Base-by-base conservation (phyloP, 148 eudicot species). In the Persicaria maculosa region DNA sequence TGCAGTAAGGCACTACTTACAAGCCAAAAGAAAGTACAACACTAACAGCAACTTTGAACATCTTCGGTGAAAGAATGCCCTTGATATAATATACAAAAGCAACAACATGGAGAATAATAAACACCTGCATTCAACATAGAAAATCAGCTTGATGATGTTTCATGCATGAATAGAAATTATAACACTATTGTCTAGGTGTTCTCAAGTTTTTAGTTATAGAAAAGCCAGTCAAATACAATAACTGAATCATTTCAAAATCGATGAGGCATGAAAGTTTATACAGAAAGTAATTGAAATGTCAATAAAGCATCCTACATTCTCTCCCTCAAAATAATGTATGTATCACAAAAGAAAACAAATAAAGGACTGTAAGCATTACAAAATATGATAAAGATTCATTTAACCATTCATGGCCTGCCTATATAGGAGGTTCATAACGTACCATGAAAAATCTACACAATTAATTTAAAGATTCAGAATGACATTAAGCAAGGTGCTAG, bases 1-100 rank as follows among this genome's bases (percentile, higher is more conserved):
- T 61, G 43, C 40, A 61, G 15, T 44, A 47, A 43, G 22, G 53
- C 19, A 45, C 69, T 72, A 80, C 98, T 91, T 88, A 94, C 98
- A 94, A 59, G 82, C 97, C 97, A 79, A 85, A 74, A 72, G 97
- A 86, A 68, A 94, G 83, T 31, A 94, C 98, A 81, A 87, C 97
- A 74, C 97, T 90, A 15, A 85, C 96, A 73, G 97, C 98, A 52
- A 92, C 92, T 90, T 90, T 92, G 82, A 88, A 95, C 98, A 92
- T 92, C 82, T 86, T 89, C 36, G 96, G 96, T 36, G 96, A 74
- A 76, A 95, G 92, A 68, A 89, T 79, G 48, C 98, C 97, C 85
- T 90, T 95, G 79, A 95, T 88, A 74, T 92, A 90, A 80, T 92
- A 86, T 68, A 89, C 96, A 79, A 95, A 87, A 75, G 96, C 98